These are phyloP conservation scores for Pseudonitzschia pungens DNA, from an alignment of 108 stramenopile genomes.

Conservation along the genomic window DNA sequence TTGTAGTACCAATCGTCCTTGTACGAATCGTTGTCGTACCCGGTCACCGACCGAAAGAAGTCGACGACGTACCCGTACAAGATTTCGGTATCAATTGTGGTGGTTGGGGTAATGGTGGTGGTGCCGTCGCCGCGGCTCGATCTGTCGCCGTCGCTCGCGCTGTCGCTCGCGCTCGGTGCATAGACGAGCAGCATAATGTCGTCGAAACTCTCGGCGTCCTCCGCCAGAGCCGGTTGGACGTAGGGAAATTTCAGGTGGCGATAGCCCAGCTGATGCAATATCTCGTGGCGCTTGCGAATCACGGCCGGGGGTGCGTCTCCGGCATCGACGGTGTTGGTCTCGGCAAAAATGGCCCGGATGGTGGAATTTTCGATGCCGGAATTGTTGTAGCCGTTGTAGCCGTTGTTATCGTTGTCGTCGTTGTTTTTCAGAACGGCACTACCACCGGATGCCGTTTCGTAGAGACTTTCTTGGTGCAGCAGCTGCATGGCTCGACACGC, in stretches of 20 bases:
- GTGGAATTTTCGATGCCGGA: not conserved
- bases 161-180: not conserved
- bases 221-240: constrained; percentile 50
- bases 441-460: not conserved
- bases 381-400: too few relatives aligned
- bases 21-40: constrained; percentile 25
- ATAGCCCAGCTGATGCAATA: constrained; percentile 51
- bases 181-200: constrained; percentile 48
- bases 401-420: not conserved
- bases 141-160: too few relatives aligned
- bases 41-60: constrained; percentile 52
- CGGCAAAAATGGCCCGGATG: constrained; percentile 49
- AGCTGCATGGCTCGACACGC: constrained; percentile 37
- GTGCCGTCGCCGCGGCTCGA: too few relatives aligned
- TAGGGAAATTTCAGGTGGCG: constrained; percentile 52
- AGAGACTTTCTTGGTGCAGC: constrained; percentile 17
- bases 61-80: constrained; percentile 47
- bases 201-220: constrained; percentile 23
- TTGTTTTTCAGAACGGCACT: not conserved
- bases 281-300: constrained; percentile 40
- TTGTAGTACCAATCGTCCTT: constrained; percentile 20
- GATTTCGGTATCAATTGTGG: constrained; percentile 35
- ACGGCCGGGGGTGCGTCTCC: constrained; percentile 53
- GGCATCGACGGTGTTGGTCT: constrained; percentile 49
- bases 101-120: too few relatives aligned